phyloP scores from a whole-genome alignment of 148 eudicot genomes.

The Rhododendron ferrugineum region DNA sequence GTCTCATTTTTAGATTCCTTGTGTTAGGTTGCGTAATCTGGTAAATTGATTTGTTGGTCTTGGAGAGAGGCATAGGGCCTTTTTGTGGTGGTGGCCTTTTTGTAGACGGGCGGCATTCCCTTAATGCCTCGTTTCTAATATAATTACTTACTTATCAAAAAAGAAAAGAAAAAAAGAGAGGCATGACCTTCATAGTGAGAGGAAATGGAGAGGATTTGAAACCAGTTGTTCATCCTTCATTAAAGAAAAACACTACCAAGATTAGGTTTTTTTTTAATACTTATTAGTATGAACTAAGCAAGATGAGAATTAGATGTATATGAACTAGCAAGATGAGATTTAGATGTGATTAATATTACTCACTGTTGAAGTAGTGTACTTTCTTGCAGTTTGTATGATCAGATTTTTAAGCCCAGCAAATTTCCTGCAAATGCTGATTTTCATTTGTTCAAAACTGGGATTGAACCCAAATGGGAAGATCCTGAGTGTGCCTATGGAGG shows the following conservation, averaged over 20 bases:
- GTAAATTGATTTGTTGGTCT: background rate
- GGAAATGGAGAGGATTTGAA: background rate
- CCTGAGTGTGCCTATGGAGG: slow-evolving; percentile 97
- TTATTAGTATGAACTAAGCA: background rate
- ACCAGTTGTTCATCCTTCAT: background rate
- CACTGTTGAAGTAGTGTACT: slow-evolving; percentile 16
- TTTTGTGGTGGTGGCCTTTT: too few relatives aligned
- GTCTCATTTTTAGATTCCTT: background rate
- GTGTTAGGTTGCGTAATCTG: background rate
- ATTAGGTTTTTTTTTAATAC: background rate
- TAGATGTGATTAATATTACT: background rate
- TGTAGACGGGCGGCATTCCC: too few relatives aligned
- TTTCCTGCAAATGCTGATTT: slow-evolving; percentile 68
- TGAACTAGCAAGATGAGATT: background rate
- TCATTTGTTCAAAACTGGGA: slow-evolving; percentile 83
- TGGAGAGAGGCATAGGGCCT: background rate
- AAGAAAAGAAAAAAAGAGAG: too few relatives aligned
- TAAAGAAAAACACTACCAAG: background rate
- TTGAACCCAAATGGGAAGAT: slow-evolving; percentile 99
- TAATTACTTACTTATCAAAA: too few relatives aligned
- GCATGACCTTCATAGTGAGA: background rate
- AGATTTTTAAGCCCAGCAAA: slow-evolving; percentile 85
- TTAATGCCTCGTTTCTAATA: too few relatives aligned
- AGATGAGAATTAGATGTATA: background rate
- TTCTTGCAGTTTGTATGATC: slow-evolving; percentile 80